Conservation (phyloP, 2,329 filamentous ascomycete species). For the Talaromyces sp. region DNA sequence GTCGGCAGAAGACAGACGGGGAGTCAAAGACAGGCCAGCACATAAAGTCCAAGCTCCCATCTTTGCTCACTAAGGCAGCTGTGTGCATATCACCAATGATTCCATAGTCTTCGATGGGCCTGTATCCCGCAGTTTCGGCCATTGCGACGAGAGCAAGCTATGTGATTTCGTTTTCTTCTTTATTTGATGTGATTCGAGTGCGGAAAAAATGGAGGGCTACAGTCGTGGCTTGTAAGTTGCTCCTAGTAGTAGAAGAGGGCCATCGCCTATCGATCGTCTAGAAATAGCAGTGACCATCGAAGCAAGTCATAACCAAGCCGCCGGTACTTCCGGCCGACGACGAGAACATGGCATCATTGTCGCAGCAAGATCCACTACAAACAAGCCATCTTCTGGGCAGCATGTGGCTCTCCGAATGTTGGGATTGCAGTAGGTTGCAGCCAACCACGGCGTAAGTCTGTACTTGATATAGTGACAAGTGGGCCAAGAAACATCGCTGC, state of each 20-base stretch:
- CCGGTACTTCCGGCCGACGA: constrained; percentile 8
- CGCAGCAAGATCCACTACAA: constrained; percentile 1
- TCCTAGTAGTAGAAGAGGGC: not conserved
- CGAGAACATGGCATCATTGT: constrained; percentile 12
- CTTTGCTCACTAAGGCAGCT: constrained; percentile 67
- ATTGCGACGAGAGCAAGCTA: not conserved
- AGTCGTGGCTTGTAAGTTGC: not conserved
- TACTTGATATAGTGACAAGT: not conserved
- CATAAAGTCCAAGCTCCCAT: constrained; percentile 71
- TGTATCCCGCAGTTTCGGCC: constrained; percentile 15
- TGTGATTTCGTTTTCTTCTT: not conserved
- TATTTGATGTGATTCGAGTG: not conserved
- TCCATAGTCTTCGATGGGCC: constrained; percentile 66
- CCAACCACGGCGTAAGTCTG: not conserved
- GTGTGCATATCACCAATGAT: constrained; percentile 78
- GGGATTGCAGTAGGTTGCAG: not conserved
- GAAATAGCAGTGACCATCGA: not conserved
- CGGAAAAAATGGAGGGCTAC: not conserved
- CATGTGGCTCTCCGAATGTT: constrained; percentile 1
- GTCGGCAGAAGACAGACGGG: constrained; percentile 66
- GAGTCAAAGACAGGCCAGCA: constrained; percentile 80
- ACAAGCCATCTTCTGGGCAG: not conserved
- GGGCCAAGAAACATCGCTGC: not conserved
- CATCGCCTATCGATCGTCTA: not conserved
- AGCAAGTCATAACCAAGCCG: not conserved